Base-by-base conservation (phyloP, 192 early-diverging fungal genomes). In the Haplosporangium gracile region DNA sequence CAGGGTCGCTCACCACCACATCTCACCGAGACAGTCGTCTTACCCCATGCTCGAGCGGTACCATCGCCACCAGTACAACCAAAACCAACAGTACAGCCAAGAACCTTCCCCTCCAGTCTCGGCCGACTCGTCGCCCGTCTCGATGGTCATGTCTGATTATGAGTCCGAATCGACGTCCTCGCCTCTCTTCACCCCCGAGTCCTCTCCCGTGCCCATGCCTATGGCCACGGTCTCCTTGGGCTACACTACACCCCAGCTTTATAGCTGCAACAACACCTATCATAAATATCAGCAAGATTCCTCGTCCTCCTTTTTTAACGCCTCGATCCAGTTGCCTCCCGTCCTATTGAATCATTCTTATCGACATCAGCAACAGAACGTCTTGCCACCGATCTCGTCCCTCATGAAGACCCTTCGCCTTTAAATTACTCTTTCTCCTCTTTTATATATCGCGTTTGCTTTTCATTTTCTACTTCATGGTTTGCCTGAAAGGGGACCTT, bases 101-200 rank as follows among this genome's bases (percentile, higher is more conserved):
- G 70, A 69, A 7, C 73, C 68, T 18, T 84, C 82, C 4, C 82
- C 83, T 2, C 69, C 78, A 32, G 55, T 65, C 6, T 79, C 75
- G 15, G 74, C 47, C 38, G 72, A 80, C 29, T 72, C 70, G 8
- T 85, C 83, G 42, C 83, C 83, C 24, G 78, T 49, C 42, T 85
- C 83, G 10, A 78, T 80, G 78, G 57, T 74, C 60, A 72, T 85
- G 75, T 85, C 83, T n/a, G 83, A 85, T 43, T 72, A 68, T n/a
- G 84, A 80, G 45, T 81, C 84, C 24, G 84, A 86, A 34, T 43
- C 84, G 0, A 32, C 74, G 22, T 22, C 65, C 0, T 86, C 84
- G 74, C 84, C 84, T 60, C 81, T 90, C 36, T 88, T 88, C 55
- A 92, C 91, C 24, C 91, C 91, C 29, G 89, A 92, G 76, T 78